Evolutionary conservation across 176 grass and related monocot genomes (phyloP).

Genomic region (Cenchrus purpureus): DNA sequence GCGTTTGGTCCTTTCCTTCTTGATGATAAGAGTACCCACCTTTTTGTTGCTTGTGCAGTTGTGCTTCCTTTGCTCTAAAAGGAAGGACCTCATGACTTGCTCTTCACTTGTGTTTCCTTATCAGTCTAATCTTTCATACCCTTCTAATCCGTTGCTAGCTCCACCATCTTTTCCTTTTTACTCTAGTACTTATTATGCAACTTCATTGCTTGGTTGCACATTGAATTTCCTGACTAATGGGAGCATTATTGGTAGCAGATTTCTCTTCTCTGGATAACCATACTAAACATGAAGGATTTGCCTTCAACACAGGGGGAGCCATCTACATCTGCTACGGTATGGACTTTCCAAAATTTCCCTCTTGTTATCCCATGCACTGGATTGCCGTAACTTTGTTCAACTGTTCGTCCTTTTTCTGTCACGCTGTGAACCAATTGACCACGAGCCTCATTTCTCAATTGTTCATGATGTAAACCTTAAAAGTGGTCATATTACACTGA

Average conservation of each 20-base stretch:
- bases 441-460: neutral
- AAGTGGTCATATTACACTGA: neutral
- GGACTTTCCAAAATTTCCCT: neutral
- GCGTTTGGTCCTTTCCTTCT: constrained; percentile 2
- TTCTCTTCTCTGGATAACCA: neutral
- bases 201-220: neutral
- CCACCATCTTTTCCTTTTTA: neutral
- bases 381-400: neutral
- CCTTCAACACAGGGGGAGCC: neutral
- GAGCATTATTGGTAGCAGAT: neutral
- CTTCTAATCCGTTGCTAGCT: no score
- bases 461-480: neutral
- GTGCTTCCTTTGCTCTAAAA: constrained; percentile 13
- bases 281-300: neutral
- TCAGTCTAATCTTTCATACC: neutral
- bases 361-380: neutral
- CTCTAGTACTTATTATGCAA: neutral
- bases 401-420: neutral
- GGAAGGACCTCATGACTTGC: neutral
- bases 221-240: constrained; percentile 15
- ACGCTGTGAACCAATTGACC: neutral
- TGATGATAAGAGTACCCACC: constrained; percentile 9
- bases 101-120: neutral
- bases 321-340: constrained; percentile 35
- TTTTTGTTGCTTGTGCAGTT: constrained; percentile 27